phyloP scores from a whole-genome alignment of 139 green algal species.

The Zygnema circumcarinatum region DNA sequence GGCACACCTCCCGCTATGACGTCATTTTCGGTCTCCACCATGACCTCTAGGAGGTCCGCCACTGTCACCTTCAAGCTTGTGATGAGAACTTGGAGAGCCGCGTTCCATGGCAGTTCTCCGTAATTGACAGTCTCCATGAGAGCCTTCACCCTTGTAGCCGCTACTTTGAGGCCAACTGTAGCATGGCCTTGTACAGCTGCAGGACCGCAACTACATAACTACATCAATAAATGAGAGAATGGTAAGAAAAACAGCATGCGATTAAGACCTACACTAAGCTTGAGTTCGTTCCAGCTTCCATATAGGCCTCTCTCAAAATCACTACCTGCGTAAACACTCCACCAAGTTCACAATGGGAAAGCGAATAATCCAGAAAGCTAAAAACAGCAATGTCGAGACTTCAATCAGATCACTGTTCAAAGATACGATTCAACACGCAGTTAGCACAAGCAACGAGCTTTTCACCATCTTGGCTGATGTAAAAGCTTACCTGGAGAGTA shows the following conservation, averaged over 20 bases:
- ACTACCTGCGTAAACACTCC: not conserved
- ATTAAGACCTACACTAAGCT: too few relatives aligned
- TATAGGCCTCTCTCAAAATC: not conserved
- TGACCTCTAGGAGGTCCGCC: not conserved
- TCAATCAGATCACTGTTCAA: too few relatives aligned
- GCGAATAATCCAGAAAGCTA: too few relatives aligned
- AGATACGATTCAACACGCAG: too few relatives aligned
- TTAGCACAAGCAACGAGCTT: too few relatives aligned
- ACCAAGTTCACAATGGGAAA: too few relatives aligned
- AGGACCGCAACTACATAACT: too few relatives aligned
- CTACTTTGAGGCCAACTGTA: not conserved
- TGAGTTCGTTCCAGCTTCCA: not conserved
- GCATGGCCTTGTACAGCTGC: slow-evolving; percentile 16
- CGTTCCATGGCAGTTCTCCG: not conserved
- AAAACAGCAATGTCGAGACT: too few relatives aligned
- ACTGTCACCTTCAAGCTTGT: not conserved
- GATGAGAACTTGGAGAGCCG: not conserved
- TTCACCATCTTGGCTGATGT: too few relatives aligned
- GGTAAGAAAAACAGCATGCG: too few relatives aligned
- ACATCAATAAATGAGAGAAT: too few relatives aligned
- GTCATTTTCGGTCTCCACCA: not conserved
- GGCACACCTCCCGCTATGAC: not conserved
- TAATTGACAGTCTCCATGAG: not conserved
- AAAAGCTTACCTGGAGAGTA: not conserved
- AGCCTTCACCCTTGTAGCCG: not conserved